phyloP scores from a whole-genome alignment of 164 flowering plant genomes.

The Aristolochia contorta region DNA sequence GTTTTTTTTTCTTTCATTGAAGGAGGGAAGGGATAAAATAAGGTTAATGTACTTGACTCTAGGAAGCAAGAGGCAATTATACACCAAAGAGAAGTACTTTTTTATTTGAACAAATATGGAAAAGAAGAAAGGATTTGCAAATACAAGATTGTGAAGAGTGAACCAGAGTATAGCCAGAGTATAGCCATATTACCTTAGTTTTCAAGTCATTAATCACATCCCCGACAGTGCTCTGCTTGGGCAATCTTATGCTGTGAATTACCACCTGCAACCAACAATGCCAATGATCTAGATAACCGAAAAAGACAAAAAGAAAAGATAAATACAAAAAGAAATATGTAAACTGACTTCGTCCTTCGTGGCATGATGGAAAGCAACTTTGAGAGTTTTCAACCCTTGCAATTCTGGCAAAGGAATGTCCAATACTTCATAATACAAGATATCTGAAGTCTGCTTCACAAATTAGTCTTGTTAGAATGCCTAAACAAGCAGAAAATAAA shows the following conservation, averaged over 20 bases:
- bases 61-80: not conserved
- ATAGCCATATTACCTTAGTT: constrained; percentile 41
- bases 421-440: constrained; percentile 85
- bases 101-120: not conserved
- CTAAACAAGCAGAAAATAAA: not conserved
- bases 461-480: not conserved
- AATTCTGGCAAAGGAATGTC: constrained; percentile 92
- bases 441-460: constrained; percentile 67
- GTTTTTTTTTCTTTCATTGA: too few relatives aligned
- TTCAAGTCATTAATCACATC: constrained; percentile 82
- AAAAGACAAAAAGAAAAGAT: not conserved
- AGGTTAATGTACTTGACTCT: not conserved
- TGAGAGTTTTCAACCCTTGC: constrained; percentile 81
- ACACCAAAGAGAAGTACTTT: not conserved
- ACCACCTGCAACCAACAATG: constrained; percentile 48
- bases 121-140: not conserved
- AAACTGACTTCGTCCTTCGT: constrained; percentile 70
- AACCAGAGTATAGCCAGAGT: not conserved
- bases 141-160: not conserved
- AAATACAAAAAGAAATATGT: not conserved
- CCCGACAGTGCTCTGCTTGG: constrained; percentile 87
- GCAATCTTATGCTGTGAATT: constrained; percentile 70
- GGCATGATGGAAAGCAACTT: constrained; percentile 84
- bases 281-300: not conserved
- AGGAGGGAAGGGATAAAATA: not conserved